Base-by-base conservation (phyloP, 1,284 basidiomycete species). In the Chondrostereum purpureum region DNA sequence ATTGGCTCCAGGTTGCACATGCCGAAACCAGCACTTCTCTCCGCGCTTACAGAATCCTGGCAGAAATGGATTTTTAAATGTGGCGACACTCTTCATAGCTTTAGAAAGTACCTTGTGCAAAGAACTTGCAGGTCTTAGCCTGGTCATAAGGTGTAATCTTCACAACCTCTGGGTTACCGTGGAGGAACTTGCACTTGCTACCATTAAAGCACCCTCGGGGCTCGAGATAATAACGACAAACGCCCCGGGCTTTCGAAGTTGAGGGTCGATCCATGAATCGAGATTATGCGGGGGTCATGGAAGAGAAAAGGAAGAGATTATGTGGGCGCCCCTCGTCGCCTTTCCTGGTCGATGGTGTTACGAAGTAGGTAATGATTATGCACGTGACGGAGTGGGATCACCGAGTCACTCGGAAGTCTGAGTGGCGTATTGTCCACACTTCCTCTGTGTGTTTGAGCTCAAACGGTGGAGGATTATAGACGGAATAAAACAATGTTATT, bases 161-260 rank as follows among this genome's bases (percentile, higher is more conserved):
- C 49, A 75, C 67, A 31, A 62, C 55, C 0, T 48, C 51, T 12
- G 59, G 53, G 46, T 69, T 64, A 22, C 73, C 77, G 46, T 88
- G 85, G 12, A 83, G 67, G 59, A 88, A 88, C 68, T 84, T 88
- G 77, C 85, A 88, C 8, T 59, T 59, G 46, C 73, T 62, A 22
- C 78, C 80, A 12, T 75, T 69, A 48, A 78, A 83, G 61, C 86
- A 88, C 11, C 86, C 85, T 42, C 80, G 66, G 1, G 68, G 56
- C 16, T 72, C 70, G 11, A 66, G 63, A 55, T 82, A 82, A 55
- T 81, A 86, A 38, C 63, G 68, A 63, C 83, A 86, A 38, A 79
- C 55, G 1, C 83, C 82, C 39, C 82, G 71, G 16, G 83, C 58
- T 54, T 75, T 81, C 31, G 80, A 80, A 31, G 81, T 84, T 49